phyloP scores from a whole-genome alignment of 192 early-diverging fungal species.

The Funneliformis geosporum region DNA sequence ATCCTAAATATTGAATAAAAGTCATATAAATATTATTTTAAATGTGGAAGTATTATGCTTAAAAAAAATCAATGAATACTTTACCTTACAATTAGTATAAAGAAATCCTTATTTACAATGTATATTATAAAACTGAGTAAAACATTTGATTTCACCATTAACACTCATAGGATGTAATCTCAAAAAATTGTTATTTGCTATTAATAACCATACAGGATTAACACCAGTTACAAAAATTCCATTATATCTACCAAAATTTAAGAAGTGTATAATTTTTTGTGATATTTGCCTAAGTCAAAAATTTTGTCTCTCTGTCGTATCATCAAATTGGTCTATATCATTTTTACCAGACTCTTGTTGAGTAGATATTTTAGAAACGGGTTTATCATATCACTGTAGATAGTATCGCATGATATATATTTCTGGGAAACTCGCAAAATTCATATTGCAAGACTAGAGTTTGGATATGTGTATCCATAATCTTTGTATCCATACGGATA shows the following conservation, averaged over 20 bases:
- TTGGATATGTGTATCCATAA: too few species aligned
- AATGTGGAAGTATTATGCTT: background rate
- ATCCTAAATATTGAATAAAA: constrained; percentile 47
- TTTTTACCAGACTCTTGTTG: constrained; percentile 16
- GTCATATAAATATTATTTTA: background rate
- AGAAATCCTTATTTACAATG: constrained; percentile 77
- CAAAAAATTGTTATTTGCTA: constrained; percentile 57
- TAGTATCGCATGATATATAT: constrained; percentile 58
- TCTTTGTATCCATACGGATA: too few species aligned
- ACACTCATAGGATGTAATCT: constrained; percentile 73
- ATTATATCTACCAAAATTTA: constrained; percentile 58
- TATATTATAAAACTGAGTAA: constrained; percentile 77
- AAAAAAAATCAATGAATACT: background rate
- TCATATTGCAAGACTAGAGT: constrained; percentile 69
- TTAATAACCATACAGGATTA: constrained; percentile 75
- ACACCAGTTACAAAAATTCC: constrained; percentile 76
- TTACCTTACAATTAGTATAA: constrained; percentile 68
- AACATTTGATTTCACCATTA: constrained; percentile 66
- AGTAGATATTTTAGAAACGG: constrained; percentile 15
- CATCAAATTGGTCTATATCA: constrained; percentile 35
- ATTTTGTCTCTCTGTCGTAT: constrained; percentile 36
- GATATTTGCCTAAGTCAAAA: constrained; percentile 31
- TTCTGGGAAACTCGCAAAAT: constrained; percentile 67
- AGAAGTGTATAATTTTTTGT: constrained; percentile 49
- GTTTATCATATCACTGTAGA: constrained; percentile 38